Percentiles rank a stretch among this genome's conserved stretches.
phyloP scores from a whole-genome alignment of 768 basidiomycete species.

The Candolleomyces efflorescens region DNA sequence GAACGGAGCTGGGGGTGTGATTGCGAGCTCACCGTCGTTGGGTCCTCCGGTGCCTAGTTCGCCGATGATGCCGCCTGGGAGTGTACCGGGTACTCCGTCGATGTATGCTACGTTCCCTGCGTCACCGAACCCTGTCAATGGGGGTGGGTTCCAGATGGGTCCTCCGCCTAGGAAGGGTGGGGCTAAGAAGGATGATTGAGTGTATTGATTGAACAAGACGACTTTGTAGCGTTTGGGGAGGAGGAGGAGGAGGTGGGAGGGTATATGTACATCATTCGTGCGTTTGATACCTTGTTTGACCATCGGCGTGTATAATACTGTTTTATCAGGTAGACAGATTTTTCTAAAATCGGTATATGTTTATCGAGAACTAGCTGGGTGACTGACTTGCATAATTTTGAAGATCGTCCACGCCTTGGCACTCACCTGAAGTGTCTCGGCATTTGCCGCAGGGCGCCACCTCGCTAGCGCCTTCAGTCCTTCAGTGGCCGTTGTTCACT shows the following conservation, averaged over 20 bases:
- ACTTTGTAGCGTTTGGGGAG: neutral
- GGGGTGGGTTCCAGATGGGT: conserved; percentile 19
- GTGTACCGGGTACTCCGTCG: conserved; percentile 30
- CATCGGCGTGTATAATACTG: too few relatives aligned
- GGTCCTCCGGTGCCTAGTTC: neutral
- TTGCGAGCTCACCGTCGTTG: conserved; percentile 13
- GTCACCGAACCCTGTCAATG: conserved; percentile 25
- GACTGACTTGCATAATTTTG: too few relatives aligned
- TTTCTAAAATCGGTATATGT: too few relatives aligned
- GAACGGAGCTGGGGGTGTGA: conserved; percentile 4
- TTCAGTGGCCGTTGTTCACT: neutral
- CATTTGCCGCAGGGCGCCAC: neutral
- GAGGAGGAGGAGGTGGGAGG: neutral
- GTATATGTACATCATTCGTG: too few relatives aligned
- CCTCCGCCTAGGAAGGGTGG: conserved; percentile 20
- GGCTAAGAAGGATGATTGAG: conserved; percentile 35
- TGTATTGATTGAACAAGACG: neutral
- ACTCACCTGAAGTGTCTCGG: neutral
- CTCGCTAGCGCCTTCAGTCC: neutral
- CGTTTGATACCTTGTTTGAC: too few relatives aligned
- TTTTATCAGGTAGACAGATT: too few relatives aligned
- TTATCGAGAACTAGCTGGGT: too few relatives aligned
- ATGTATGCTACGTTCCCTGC: conserved; percentile 29
- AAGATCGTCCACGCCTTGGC: too few relatives aligned
- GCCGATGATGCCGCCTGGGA: conserved; percentile 2